phyloP scores from a whole-genome alignment of 2,329 filamentous ascomycete species.

The Ceratocystis variospora region DNA sequence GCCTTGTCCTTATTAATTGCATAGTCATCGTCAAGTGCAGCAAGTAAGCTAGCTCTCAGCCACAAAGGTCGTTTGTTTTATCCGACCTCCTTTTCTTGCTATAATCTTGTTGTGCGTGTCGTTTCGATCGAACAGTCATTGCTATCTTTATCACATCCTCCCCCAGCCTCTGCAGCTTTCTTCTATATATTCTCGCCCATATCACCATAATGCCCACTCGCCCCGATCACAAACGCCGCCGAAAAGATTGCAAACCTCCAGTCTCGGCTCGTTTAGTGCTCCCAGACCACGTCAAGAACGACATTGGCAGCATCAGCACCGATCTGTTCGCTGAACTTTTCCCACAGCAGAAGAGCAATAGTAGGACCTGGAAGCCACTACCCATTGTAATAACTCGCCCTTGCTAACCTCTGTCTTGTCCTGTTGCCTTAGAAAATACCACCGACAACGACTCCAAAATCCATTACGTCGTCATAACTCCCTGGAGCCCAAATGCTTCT shows the following conservation, averaged over 20 bases:
- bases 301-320: slow-evolving; percentile 73
- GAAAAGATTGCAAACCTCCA: slow-evolving; percentile 51
- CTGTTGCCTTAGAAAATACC: slow-evolving; percentile 21
- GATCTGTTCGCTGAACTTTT: slow-evolving; percentile 76
- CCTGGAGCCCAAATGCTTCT: slow-evolving; percentile 49
- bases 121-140: no score
- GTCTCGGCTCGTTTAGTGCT: slow-evolving; percentile 69
- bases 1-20: background rate
- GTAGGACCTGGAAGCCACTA: slow-evolving; percentile 3
- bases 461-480: slow-evolving; percentile 57
- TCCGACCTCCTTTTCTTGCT: background rate
- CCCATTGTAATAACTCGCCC: background rate
- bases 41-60: background rate
- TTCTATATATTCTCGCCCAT: background rate
- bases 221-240: slow-evolving; percentile 10
- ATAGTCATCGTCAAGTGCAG: background rate
- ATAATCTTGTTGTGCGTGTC: background rate
- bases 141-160: background rate
- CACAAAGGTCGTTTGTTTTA: background rate
- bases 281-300: slow-evolving; percentile 72
- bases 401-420: slow-evolving; percentile 21
- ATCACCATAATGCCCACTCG: slow-evolving; percentile 9
- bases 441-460: slow-evolving; percentile 31
- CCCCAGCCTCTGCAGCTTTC: background rate
- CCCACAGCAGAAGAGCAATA: slow-evolving; percentile 30